Evolutionary conservation across 2,329 filamentous ascomycete species (phyloP), one percentile per base, ranked within the genome.

Genomic region (Nigrograna mackinnonii): DNA sequence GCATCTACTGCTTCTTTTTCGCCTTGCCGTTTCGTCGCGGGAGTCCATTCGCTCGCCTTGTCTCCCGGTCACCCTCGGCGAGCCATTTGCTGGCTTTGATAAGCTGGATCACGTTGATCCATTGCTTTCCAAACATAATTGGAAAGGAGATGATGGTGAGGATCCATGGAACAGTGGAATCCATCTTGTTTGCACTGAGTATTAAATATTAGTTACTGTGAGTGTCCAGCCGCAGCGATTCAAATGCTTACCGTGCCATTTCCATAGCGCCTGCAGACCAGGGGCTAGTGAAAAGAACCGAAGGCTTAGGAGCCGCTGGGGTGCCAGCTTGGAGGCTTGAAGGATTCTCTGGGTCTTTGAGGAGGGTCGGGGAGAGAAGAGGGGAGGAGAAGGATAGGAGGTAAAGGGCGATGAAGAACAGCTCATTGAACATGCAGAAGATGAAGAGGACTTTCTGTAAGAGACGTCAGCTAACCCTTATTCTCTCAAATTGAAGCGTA

Each of bases 381-480:
- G 92, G 92, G 43, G 89, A 95, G 44, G 89, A 95, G 79, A 99
- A 99, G 60, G 91, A 96, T 46, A 99, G 86, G 40, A 99, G 87
- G 75, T 99, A 99, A 49, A 99, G 84, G 21, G 90, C 91, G 66
- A 99, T 96, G 79, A 99, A 99, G 80, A 96, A 99, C 52, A 91
- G 74, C 73, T 99, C 94, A 70, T 99, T 99, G 54, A 95, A 74
- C 44, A 83, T 79, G 77, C 94, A 99, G 72, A 90, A 89, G 49
- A 89, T 72, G 75, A 99, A 99, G 31, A 99, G 80, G 34, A 99
- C 91, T 41, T 78, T 87, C 92, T 96, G 55, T 37, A 33, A 9
- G 31, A 20, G 21, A 12, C 43, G 47, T 64, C 37, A 60, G 56
- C 30, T 21, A 34, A 18, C 11, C 17, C 11, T 13, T 20, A 9